Conservation (phyloP, 495 filamentous ascomycete genomes). For the Lepidopterella palustris region DNA sequence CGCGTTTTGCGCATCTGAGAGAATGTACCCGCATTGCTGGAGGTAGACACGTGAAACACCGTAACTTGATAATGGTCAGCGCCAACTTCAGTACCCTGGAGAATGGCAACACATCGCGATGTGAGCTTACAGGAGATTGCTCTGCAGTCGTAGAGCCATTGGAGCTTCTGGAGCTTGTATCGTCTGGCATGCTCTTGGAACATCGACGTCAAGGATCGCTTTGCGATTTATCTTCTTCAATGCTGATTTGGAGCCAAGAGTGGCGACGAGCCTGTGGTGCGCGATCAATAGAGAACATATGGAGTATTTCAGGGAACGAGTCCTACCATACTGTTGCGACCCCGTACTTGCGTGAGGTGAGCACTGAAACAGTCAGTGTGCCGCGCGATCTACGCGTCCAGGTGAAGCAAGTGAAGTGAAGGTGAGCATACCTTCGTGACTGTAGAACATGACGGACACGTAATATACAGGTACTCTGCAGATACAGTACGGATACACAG, state of each 20-base stretch:
- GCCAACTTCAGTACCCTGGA: neutral
- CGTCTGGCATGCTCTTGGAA: constrained; percentile 77
- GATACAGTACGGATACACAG: constrained; percentile 1
- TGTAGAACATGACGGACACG: constrained; percentile 72
- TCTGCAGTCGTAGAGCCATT: constrained; percentile 86
- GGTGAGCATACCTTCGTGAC: constrained; percentile 69
- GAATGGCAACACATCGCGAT: neutral
- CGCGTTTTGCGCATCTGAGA: constrained; percentile 70
- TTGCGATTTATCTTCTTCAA: constrained; percentile 73
- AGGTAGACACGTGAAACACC: constrained; percentile 77
- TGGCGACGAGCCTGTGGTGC: constrained; percentile 77
- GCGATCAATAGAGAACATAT: neutral
- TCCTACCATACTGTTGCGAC: constrained; percentile 90
- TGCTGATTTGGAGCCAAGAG: constrained; percentile 69
- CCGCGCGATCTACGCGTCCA: constrained; percentile 1
- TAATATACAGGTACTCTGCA: neutral
- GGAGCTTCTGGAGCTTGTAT: constrained; percentile 80
- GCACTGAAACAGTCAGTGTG: constrained; percentile 50
- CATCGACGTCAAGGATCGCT: constrained; percentile 79
- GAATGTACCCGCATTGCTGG: constrained; percentile 80
- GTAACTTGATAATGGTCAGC: constrained; percentile 45
- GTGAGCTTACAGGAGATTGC: constrained; percentile 63
- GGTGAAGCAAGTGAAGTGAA: too few relatives aligned
- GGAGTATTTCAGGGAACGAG: neutral
- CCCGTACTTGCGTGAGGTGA: constrained; percentile 81